phyloP scores from a whole-genome alignment of 495 filamentous ascomycete genomes.

The Penicillium egyptiacum region DNA sequence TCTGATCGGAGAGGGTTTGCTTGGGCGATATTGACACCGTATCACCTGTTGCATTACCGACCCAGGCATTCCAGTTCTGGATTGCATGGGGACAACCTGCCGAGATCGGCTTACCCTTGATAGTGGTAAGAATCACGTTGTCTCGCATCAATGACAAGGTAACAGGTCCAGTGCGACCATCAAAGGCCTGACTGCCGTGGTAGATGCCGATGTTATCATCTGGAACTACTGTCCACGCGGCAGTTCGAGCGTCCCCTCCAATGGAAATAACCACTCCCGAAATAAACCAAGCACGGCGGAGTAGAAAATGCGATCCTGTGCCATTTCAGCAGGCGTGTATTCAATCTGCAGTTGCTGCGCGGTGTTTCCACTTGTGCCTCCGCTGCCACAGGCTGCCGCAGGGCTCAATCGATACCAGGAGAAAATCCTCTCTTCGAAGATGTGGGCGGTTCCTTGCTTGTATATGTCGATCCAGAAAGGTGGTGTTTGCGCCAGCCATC shows the following conservation, averaged over 20 bases:
- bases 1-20: background rate
- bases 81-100: too few relatives aligned
- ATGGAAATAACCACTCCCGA: too few relatives aligned
- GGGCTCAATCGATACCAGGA: conserved; percentile 35
- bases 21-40: background rate
- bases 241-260: background rate
- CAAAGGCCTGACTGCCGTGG: background rate
- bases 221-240: background rate
- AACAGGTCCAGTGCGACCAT: background rate
- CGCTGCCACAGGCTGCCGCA: background rate
- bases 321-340: background rate
- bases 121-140: too few relatives aligned
- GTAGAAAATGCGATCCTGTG: background rate
- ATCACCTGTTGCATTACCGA: background rate
- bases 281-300: background rate
- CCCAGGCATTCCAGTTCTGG: background rate
- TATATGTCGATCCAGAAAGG: conserved; percentile 1
- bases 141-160: too few relatives aligned
- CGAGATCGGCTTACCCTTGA: too few relatives aligned
- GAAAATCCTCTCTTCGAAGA: background rate
- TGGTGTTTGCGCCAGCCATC: background rate
- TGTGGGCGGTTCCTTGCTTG: background rate
- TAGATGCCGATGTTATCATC: background rate
- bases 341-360: conserved; percentile 5
- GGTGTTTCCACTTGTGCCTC: conserved; percentile 1